Evolutionary conservation across 2,329 filamentous ascomycete genomes (phyloP).

Genomic region (Cytospora piceicola): DNA sequence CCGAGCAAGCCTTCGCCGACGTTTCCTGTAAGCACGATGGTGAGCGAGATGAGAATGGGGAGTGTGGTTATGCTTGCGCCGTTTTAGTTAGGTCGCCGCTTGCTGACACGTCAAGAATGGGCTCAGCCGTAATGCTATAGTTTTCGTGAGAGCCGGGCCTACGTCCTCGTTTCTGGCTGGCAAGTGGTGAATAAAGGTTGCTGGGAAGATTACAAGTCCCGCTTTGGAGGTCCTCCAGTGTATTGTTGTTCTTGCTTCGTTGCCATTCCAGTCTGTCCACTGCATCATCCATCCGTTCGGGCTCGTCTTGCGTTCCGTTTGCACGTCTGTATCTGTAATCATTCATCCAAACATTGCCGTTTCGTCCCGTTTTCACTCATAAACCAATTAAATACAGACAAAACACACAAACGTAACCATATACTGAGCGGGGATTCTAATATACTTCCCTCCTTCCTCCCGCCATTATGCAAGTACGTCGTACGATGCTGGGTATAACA

Average conservation of each 20-base stretch:
- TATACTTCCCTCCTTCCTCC: neutral
- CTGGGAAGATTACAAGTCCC: neutral
- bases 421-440: conserved; percentile 6
- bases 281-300: neutral
- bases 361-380: neutral
- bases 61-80: too few species aligned
- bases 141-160: too few species aligned
- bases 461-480: neutral
- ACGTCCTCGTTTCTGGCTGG: neutral
- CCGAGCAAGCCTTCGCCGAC: too few species aligned
- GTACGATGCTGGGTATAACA: neutral
- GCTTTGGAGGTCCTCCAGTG: neutral
- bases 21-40: too few species aligned
- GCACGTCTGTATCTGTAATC: neutral
- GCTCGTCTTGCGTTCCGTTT: neutral
- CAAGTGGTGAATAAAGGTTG: too few species aligned
- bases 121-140: too few species aligned
- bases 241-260: neutral
- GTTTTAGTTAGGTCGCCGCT: too few species aligned
- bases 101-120: too few species aligned
- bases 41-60: too few species aligned
- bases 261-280: neutral
- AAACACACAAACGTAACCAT: neutral
- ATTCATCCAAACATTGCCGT: neutral
- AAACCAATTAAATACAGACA: neutral